Conservation (phyloP, 768 basidiomycete genomes). For the Phanerodontia chrysosporium region DNA sequence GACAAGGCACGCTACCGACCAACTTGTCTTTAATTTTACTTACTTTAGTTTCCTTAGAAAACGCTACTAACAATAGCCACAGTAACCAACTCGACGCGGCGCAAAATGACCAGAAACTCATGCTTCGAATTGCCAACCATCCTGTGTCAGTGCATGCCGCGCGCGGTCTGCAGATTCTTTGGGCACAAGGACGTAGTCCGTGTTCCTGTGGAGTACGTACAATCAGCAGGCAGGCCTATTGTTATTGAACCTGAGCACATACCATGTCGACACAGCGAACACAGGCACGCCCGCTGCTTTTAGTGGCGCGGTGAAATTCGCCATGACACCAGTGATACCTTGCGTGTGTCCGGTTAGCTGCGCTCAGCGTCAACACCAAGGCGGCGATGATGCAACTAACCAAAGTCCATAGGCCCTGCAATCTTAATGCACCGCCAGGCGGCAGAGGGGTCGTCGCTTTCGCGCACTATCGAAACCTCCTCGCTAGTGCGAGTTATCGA, state of each 20-base stretch:
- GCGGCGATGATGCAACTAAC: conserved; percentile 29
- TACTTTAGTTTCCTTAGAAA: too few species aligned
- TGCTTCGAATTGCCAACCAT: conserved; percentile 42
- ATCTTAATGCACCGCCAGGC: conserved; percentile 61
- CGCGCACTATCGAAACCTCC: conserved; percentile 58
- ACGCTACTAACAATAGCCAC: too few species aligned
- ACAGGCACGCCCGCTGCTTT: conserved; percentile 48
- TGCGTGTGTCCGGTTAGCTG: conserved; percentile 18
- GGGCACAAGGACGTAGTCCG: conserved; percentile 60
- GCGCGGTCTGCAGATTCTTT: conserved; percentile 38
- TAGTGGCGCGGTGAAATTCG: conserved; percentile 49
- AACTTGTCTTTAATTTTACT: too few species aligned
- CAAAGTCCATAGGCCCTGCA: conserved; percentile 63
- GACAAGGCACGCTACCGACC: too few species aligned
- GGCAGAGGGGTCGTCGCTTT: conserved; percentile 30
- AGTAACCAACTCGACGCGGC: too few species aligned
- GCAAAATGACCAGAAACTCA: too few species aligned
- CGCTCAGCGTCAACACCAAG: conserved; percentile 23
- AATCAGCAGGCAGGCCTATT: background rate
- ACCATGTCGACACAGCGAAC: conserved; percentile 58
- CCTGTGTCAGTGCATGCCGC: conserved; percentile 36
- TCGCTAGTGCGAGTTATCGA: conserved; percentile 57
- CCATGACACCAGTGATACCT: conserved; percentile 53
- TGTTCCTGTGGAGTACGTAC: conserved; percentile 45
- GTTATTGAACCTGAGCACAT: conserved; percentile 9